Evolutionary conservation across 1,139 yeast species (phyloP), one percentile per base, ranked within the genome.

Genomic region (Debaryomycetaceae sp.): DNA sequence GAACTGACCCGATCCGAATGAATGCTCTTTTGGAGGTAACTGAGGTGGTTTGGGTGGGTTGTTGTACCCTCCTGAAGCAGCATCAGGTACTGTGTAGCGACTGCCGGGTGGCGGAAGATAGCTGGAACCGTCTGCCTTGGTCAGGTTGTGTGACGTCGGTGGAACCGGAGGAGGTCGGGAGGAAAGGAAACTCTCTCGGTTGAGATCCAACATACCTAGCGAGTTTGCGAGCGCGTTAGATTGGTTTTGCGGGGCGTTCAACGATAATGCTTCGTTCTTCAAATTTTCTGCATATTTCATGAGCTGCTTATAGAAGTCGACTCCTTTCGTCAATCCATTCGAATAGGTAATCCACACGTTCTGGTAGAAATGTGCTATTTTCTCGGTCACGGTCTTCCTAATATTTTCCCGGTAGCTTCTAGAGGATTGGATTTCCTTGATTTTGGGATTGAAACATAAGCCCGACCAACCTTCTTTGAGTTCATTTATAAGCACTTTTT

Each of bases 281-380:
- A 78, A 55, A 5, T 64, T 59, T 3, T 59, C 51, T 2, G 79
- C 73, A 50, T 72, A 76, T 11, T 62, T 62, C 24, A 71, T 58
- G 35, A 89, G 62, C 35, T 79, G 75, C 3, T 65, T 63, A 57
- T 91, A 91, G 51, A 88, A 86, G 9, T 65, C 72, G 11, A 61
- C 55, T 0, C 95, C 95, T 48, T 78, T 80, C 9, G 63, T 59
- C 41, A 80, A 60, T 2, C 95, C 95, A 7, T 65, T 64, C 14
- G 69, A 63, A 49, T 83, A 83, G 24, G 74, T 72, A 29, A 64
- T 70, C 83, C 92, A 88, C 42, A 67, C 69, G 0, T 81, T 74
- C 24, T 60, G 56, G 45, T 80, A 70, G 43, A 84, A 75, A 35
- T 69, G 64, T 5, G 67, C 67, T 31, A 82, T 67, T 33, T 67